Conservation (phyloP, 2,329 filamentous ascomycete species). For the Alternaria infectoria region DNA sequence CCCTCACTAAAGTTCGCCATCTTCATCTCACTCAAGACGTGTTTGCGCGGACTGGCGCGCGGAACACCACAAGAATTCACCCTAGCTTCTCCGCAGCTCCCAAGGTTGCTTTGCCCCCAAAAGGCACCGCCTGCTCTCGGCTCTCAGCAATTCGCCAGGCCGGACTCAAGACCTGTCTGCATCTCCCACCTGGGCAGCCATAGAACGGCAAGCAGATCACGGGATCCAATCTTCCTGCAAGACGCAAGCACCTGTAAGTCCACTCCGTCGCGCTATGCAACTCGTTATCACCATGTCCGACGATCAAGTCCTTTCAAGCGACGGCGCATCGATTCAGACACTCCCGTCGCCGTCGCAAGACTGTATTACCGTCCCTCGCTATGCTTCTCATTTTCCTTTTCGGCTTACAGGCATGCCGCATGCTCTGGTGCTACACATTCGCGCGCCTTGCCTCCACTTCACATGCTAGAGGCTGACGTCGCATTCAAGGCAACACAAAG, state of each 20-base stretch:
- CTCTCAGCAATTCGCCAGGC: neutral
- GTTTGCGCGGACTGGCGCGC: too few relatives aligned
- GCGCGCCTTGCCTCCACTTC: slow-evolving; percentile 15
- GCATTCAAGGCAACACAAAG: slow-evolving; percentile 28
- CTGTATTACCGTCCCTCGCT: neutral
- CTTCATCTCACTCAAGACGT: too few relatives aligned
- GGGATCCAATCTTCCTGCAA: slow-evolving; percentile 43
- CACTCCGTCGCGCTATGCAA: slow-evolving; percentile 2
- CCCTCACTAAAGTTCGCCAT: too few relatives aligned
- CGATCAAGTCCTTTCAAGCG: neutral
- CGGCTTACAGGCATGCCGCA: neutral
- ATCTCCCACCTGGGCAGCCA: too few relatives aligned
- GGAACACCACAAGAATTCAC: neutral
- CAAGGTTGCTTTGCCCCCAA: neutral
- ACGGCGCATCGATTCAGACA: neutral
- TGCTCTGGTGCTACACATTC: slow-evolving; percentile 5
- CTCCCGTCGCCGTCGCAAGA: neutral
- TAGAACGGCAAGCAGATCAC: slow-evolving; percentile 25
- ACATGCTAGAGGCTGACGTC: slow-evolving; percentile 30
- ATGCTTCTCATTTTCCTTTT: neutral
- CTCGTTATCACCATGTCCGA: neutral
- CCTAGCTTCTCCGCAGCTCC: neutral
- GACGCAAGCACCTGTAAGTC: slow-evolving; percentile 21
- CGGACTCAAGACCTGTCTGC: slow-evolving; percentile 23
- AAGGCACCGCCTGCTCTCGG: slow-evolving; percentile 12